Percentiles rank a stretch among this genome's conserved stretches.
Conservation (phyloP, 140 eudicot species). For the Stevia rebaudiana region DNA sequence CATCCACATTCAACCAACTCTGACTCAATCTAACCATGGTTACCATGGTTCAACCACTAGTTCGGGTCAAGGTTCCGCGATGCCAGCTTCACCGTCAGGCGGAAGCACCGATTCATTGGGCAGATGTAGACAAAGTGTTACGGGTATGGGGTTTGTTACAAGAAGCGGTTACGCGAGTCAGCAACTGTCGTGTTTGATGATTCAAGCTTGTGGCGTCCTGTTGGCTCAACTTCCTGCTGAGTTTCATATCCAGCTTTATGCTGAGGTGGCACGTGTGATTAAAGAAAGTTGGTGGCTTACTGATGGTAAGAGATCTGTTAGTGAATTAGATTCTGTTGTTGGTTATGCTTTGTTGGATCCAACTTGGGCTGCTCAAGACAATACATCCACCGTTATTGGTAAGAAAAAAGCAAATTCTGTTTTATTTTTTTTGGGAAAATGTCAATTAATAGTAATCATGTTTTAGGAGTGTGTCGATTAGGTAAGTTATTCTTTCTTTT, state of each 20-base stretch:
- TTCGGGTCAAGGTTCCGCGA: conserved; percentile 34
- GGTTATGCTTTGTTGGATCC: conserved; percentile 91
- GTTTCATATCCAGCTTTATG: conserved; percentile 72
- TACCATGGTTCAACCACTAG: conserved; percentile 46
- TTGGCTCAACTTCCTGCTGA: conserved; percentile 90
- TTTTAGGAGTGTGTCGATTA: too few relatives aligned
- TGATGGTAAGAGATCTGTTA: conserved; percentile 59
- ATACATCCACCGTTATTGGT: conserved; percentile 89
- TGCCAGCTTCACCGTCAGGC: conserved; percentile 89
- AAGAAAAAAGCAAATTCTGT: conserved; percentile 5
- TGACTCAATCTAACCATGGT: conserved; percentile 78
- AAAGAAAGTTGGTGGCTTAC: conserved; percentile 92
- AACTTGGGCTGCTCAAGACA: conserved; percentile 95
- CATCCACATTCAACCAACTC: conserved; percentile 79
- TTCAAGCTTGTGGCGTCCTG: conserved; percentile 87
- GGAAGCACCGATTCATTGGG: conserved; percentile 88
- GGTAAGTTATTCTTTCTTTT: too few relatives aligned
- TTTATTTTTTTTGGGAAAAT: neutral
- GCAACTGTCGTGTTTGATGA: conserved; percentile 85
- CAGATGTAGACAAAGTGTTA: conserved; percentile 48
- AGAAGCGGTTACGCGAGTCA: conserved; percentile 89
- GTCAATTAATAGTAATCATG: too few relatives aligned
- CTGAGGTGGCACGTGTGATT: conserved; percentile 75
- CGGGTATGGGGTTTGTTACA: conserved; percentile 58
- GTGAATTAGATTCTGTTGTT: conserved; percentile 82